Evolutionary conservation across 805 yeast genomes (phyloP).

Genomic region (Metschnikowia shivogae): DNA sequence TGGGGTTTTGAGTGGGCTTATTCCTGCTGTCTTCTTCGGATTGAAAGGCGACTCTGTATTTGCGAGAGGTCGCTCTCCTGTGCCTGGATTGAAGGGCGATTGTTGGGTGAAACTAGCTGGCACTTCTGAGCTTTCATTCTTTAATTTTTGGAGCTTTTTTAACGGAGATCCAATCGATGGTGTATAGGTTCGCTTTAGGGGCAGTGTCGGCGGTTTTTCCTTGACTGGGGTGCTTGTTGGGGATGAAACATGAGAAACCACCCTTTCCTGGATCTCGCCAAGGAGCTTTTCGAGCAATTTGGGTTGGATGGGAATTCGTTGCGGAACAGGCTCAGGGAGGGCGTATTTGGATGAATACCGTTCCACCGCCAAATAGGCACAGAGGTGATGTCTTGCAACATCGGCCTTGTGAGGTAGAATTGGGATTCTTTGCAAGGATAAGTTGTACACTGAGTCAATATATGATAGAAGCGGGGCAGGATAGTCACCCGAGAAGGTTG

Average conservation of each 20-base stretch:
- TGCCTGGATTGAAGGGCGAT: slow-evolving; percentile 11
- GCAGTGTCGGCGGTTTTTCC: slow-evolving; percentile 13
- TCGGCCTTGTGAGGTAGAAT: slow-evolving; percentile 52
- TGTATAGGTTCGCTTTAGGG: slow-evolving; percentile 20
- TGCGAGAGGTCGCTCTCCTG: background rate
- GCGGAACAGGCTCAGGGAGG: slow-evolving; percentile 46
- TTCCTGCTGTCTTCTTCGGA: background rate
- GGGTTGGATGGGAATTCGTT: slow-evolving; percentile 57
- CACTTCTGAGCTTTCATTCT: slow-evolving; percentile 9
- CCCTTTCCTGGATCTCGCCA: slow-evolving; percentile 41
- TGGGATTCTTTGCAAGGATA: slow-evolving; percentile 50
- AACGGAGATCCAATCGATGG: slow-evolving; percentile 37
- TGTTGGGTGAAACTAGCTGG: slow-evolving; percentile 3
- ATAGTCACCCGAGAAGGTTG: slow-evolving; percentile 39
- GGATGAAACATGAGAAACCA: slow-evolving; percentile 26
- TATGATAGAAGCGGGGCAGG: slow-evolving; percentile 40
- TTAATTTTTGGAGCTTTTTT: slow-evolving; percentile 29
- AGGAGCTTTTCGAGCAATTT: slow-evolving; percentile 39
- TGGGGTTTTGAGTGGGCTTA: slow-evolving; percentile 17
- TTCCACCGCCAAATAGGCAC: slow-evolving; percentile 60
- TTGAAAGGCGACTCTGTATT: slow-evolving; percentile 15
- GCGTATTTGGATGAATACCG: slow-evolving; percentile 39
- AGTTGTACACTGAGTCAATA: slow-evolving; percentile 45
- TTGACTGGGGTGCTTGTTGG: slow-evolving; percentile 18
- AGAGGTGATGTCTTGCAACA: slow-evolving; percentile 61